A percentile compares a stretch with the other conserved stretches of the same genome.
Evolutionary conservation across 768 basidiomycete genomes (phyloP).

Genomic region (Russula vinacea): DNA sequence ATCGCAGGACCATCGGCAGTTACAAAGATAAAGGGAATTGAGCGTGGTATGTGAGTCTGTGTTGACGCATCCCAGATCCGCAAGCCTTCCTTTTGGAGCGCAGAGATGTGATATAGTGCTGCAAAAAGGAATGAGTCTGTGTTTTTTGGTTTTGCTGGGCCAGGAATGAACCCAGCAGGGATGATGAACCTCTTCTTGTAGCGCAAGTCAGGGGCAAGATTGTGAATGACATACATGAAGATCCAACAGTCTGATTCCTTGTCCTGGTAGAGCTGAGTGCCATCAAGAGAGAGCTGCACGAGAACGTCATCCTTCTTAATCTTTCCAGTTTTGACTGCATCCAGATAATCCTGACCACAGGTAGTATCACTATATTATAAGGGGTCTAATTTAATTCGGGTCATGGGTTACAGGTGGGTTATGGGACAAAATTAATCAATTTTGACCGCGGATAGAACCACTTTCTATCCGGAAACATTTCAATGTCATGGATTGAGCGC

Average conservation of each 20-base stretch:
- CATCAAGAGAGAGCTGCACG: not conserved
- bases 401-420: no score
- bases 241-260: not conserved
- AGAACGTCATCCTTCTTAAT: not conserved
- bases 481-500: no score
- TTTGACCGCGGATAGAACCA: no score
- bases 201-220: not conserved
- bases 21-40: not conserved
- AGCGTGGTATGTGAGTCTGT: no score
- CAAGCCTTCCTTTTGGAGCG: not conserved
- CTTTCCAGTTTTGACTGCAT: not conserved
- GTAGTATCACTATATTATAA: not conserved
- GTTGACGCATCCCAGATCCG: not conserved
- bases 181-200: not conserved
- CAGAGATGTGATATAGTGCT: not conserved
- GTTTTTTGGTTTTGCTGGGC: not conserved
- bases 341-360: not conserved
- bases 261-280: not conserved
- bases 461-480: no score
- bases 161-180: not conserved
- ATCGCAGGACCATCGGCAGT: not conserved
- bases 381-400: no score
- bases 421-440: no score
- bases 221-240: not conserved
- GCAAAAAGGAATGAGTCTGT: not conserved